Base-by-base conservation (phyloP, 1,284 basidiomycete genomes). In the Quambalaria eucalypti region DNA sequence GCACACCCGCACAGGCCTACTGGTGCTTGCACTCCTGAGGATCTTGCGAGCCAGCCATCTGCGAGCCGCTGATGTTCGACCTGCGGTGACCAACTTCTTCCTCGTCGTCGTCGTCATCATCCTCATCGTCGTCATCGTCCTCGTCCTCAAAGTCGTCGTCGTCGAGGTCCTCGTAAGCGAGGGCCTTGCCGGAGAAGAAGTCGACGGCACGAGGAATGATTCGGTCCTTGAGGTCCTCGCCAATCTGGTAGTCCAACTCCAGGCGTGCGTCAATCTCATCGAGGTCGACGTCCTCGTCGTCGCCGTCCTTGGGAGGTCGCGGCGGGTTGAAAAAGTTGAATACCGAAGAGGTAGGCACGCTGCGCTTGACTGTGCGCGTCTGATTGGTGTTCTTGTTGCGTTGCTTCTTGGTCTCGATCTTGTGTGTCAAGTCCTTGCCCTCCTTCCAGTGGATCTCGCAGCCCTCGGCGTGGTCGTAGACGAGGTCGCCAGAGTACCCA, bases 321-420 rank as follows among this genome's bases (percentile, higher is more conserved):
- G 71, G 73, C 33, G 71, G 73, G 46, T 69, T 63, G 64, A 75
- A 75, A 53, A 75, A 75, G 71, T 75, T 74, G 67, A 75, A 75
- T 68, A 75, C 74, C 21, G 68, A 71, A 50, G 74, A 72, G 55
- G 68, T 68, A 23, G 73, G 73, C 9, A 75, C 73, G 26, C 71
- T 66, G 28, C 73, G 65, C 66, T 75, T 75, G 55, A 75, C 71
- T 33, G 71, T 74, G 29, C 73, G 65, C 16, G 71, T 74, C 66
- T 75, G 71, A 69, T 75, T 75, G 47, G 73, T 75, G 68, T 75
- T 74, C 67, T 97, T 98, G 81, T 97, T 97, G 70, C 92, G 82
- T 79, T 97, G 93, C 82, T 96, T 97, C 84, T 96, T 96, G 77
- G 96, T 92, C 81, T 97, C 93, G 69, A 90, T 87, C 80, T 90